Evolutionary conservation across 2,329 filamentous ascomycete species (phyloP).

Genomic region (Dothideomycetes sp.): DNA sequence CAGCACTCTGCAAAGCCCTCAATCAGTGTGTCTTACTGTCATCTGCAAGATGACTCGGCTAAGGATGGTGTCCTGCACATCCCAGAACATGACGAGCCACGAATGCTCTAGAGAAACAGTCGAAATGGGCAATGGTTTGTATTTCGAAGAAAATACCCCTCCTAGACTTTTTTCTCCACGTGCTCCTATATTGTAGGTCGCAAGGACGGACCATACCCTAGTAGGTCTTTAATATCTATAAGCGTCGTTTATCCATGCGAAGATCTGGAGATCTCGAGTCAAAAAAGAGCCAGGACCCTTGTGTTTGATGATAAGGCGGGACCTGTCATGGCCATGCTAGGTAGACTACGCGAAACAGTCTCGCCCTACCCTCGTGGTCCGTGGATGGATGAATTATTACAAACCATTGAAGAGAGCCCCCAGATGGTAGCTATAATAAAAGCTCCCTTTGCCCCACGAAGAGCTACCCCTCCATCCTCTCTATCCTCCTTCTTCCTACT

Average conservation of each 20-base stretch:
- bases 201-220: too few relatives aligned
- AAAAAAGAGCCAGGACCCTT: neutral
- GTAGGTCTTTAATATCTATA: neutral
- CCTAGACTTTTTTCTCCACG: too few relatives aligned
- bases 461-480: neutral
- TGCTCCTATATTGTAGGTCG: too few relatives aligned
- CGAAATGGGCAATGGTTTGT: too few relatives aligned
- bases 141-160: too few relatives aligned
- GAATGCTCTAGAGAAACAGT: too few relatives aligned
- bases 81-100: too few relatives aligned
- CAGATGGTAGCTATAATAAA: neutral
- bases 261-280: conserved; percentile 10
- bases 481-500: neutral
- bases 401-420: conserved; percentile 1
- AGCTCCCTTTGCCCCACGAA: neutral
- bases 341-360: neutral
- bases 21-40: too few relatives aligned
- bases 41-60: too few relatives aligned
- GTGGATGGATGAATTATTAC: neutral
- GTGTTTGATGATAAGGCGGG: conserved; percentile 1
- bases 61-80: too few relatives aligned
- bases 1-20: too few relatives aligned
- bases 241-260: conserved; percentile 7
- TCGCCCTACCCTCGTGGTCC: neutral
- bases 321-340: too few relatives aligned